Evolutionary conservation across 2,329 filamentous ascomycete species (phyloP), one percentile per base, ranked within the genome.

Genomic region (Colletotrichum higginsianum): DNA sequence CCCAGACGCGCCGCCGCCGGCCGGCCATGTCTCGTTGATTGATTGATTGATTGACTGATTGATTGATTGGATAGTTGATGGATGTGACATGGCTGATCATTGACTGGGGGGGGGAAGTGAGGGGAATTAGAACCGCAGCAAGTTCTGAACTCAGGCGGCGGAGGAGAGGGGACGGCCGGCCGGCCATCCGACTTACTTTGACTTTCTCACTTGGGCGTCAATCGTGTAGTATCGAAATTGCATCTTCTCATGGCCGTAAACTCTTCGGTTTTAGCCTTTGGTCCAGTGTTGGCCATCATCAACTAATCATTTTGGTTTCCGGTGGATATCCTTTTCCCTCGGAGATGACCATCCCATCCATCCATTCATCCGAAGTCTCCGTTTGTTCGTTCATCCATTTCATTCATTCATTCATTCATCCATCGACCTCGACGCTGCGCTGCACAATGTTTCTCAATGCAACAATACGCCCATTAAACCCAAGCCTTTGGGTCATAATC

Each of bases 401-500:
- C 35, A 61, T 16, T n/a, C 40, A 26, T 26, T 12, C 21, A 26
- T 21, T 40, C 35, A 21, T 38, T 35, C 40, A 38, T 15, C 16
- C 30, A 35, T 35, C 30, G 23, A 40, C 13, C 21, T 8, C 23
- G 65, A 23, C 16, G 46, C 38, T 35, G 38, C 47, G 15, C 21
- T 30, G 40, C 16, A 46, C 9, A 50, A 30, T 44, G 42, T 61
- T 50, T 57, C 49, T 35, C 30, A 35, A 35, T 35, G 30, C 30
- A 42, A 38, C 30, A 42, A 38, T 16, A 47, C 4, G 21, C 44
- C 58, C 44, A 35, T 49, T 40, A 3, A 61, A 56, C 42, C 57
- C 67, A 61, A 47, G 23, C 26, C 44, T 61, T 62, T 67, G 64
- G 68, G 64, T 67, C 63, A 49, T n/a, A 71, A 62, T 21, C 64